Conservation (phyloP, 2,329 filamentous ascomycete genomes). For the Polytolypa hystricis region DNA sequence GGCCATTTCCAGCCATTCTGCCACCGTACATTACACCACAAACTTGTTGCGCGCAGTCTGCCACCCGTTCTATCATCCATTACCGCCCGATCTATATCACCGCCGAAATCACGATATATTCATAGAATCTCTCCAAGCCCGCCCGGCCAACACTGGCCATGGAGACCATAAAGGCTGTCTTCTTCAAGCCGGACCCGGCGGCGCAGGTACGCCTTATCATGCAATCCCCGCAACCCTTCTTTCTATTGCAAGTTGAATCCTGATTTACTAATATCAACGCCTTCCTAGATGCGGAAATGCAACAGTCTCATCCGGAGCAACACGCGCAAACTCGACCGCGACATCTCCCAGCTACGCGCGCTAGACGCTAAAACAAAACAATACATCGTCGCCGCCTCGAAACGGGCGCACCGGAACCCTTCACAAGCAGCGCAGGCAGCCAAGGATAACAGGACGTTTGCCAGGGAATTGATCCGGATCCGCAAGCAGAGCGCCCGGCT, state of each 20-base stretch:
- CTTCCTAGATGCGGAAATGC: conserved; percentile 76
- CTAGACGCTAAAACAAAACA: conserved; percentile 76
- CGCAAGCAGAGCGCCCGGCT: conserved; percentile 66
- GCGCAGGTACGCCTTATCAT: conserved; percentile 57
- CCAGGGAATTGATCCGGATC: conserved; percentile 71
- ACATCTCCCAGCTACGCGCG: conserved; percentile 66
- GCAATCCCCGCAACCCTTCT: conserved; percentile 3
- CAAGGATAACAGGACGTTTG: conserved; percentile 76
- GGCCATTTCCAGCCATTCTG: not conserved
- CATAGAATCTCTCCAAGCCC: too few relatives aligned
- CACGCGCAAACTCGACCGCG: conserved; percentile 86
- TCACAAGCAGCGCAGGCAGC: conserved; percentile 67
- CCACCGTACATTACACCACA: too few relatives aligned
- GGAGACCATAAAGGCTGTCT: conserved; percentile 77
- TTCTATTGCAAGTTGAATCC: too few relatives aligned
- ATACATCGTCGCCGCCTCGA: conserved; percentile 72
- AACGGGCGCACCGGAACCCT: conserved; percentile 69
- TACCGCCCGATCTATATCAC: too few relatives aligned
- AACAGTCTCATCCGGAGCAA: conserved; percentile 82
- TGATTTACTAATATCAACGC: too few relatives aligned
- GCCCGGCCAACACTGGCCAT: conserved; percentile 51
- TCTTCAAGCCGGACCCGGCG: conserved; percentile 86
- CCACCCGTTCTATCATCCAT: too few relatives aligned
- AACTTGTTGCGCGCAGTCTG: not conserved
- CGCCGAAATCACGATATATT: too few relatives aligned